phyloP scores from a whole-genome alignment of 1,284 basidiomycete species.

The Fomitiporia mediterranea region DNA sequence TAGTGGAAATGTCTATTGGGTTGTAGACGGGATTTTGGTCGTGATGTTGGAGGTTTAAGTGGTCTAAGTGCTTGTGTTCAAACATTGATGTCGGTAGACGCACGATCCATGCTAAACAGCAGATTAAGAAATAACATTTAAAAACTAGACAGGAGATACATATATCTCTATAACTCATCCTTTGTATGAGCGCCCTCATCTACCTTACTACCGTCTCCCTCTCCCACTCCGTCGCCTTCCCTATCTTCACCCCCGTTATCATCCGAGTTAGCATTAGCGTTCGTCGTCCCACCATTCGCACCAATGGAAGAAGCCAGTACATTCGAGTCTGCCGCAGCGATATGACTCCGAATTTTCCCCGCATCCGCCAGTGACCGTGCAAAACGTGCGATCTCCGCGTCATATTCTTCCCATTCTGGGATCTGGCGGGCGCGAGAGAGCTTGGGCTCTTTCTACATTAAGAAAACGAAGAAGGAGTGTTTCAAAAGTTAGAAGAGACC shows the following conservation, averaged over 20 bases:
- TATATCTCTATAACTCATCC: constrained; percentile 16
- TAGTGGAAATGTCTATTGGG: too few species aligned
- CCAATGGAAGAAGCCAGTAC: constrained; percentile 54
- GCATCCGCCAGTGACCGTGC: constrained; percentile 60
- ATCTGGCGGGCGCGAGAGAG: constrained; percentile 89
- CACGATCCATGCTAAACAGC: too few species aligned
- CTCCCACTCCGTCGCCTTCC: neutral
- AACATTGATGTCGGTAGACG: too few species aligned
- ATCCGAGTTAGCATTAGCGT: neutral
- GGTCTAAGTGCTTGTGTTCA: too few species aligned
- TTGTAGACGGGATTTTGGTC: too few species aligned
- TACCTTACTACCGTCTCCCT: neutral
- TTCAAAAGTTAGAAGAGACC: neutral
- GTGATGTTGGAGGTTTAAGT: too few species aligned
- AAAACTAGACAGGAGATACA: too few species aligned
- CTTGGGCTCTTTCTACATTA: constrained; percentile 90
- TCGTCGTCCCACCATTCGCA: constrained; percentile 4
- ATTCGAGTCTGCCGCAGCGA: constrained; percentile 67
- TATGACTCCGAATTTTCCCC: constrained; percentile 60
- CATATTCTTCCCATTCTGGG: constrained; percentile 96
- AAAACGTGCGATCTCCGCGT: constrained; percentile 72
- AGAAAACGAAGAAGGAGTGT: neutral
- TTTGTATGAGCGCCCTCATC: neutral
- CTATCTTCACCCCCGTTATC: neutral
- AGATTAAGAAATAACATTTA: too few species aligned